A percentile compares a stretch with the other conserved stretches of the same genome.
phyloP scores from a whole-genome alignment of 768 basidiomycete species.

The Russula brevipes region DNA sequence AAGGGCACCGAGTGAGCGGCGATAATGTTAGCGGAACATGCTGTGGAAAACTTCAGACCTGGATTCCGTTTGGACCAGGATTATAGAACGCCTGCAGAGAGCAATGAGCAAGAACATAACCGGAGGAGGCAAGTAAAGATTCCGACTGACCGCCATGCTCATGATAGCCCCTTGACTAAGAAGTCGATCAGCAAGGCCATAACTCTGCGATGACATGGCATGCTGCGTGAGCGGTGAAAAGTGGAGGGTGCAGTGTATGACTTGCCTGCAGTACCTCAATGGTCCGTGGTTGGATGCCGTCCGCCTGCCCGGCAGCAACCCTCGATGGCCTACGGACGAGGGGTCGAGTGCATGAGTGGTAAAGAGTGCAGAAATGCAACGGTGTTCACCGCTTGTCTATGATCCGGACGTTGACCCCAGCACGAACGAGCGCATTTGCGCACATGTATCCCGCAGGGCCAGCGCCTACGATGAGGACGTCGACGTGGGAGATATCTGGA shows the following conservation, averaged over 20 bases:
- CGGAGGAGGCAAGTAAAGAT: not conserved
- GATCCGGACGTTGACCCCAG: slow-evolving; percentile 55
- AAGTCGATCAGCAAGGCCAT: slow-evolving; percentile 65
- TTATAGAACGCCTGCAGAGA: slow-evolving; percentile 65
- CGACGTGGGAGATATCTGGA: slow-evolving; percentile 39
- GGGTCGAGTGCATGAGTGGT: not conserved
- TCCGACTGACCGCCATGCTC: slow-evolving; percentile 54
- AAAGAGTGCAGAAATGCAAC: not conserved
- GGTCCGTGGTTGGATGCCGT: slow-evolving; percentile 52
- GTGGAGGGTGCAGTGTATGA: no score
- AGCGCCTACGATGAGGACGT: slow-evolving; percentile 60
- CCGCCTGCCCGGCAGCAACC: slow-evolving; percentile 47
- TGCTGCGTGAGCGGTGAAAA: not conserved
- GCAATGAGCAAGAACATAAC: not conserved
- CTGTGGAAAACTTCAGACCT: slow-evolving; percentile 37
- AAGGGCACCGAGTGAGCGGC: not conserved
- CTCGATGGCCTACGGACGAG: slow-evolving; percentile 31
- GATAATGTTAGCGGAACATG: no score
- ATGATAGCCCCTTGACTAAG: slow-evolving; percentile 62
- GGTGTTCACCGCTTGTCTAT: slow-evolving; percentile 48
- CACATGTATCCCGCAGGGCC: slow-evolving; percentile 65
- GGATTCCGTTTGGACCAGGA: slow-evolving; percentile 52
- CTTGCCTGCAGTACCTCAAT: slow-evolving; percentile 47
- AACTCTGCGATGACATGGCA: slow-evolving; percentile 46
- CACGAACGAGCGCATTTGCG: slow-evolving; percentile 52